Conservation (phyloP, 257 asterid species). For the Nicotiana noctiflora region DNA sequence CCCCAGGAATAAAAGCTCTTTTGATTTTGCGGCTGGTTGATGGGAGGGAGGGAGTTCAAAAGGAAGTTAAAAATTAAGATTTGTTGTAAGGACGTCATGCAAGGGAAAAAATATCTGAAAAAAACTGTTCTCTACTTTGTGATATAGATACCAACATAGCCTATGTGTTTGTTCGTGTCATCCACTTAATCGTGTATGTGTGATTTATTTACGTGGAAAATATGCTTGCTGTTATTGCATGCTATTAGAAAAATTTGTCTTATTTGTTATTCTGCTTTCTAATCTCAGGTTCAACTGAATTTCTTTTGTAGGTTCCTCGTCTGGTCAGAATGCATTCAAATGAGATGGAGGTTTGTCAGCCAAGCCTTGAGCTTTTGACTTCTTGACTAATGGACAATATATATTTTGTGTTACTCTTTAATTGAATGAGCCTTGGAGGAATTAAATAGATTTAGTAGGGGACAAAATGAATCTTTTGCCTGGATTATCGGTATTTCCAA, state of each 20-base stretch:
- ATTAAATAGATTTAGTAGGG: not conserved
- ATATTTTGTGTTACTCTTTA: not conserved
- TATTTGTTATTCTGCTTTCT: not conserved
- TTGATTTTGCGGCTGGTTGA: not conserved
- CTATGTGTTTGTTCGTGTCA: not conserved
- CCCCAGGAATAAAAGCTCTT: not conserved
- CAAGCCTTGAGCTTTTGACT: not conserved
- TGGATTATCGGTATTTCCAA: not conserved
- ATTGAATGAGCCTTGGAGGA: not conserved
- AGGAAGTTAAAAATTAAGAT: not conserved
- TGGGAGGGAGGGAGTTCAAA: not conserved
- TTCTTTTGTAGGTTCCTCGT: slow-evolving; percentile 76
- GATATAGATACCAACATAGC: not conserved
- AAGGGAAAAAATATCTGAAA: not conserved
- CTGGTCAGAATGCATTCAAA: slow-evolving; percentile 96
- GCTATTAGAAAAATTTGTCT: not conserved
- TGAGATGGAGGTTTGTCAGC: slow-evolving; percentile 88
- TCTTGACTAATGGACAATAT: not conserved
- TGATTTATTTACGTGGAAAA: not conserved
- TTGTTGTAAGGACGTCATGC: not conserved
- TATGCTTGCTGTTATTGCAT: not conserved
- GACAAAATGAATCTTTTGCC: not conserved
- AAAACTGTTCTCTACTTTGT: not conserved
- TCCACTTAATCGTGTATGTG: not conserved
- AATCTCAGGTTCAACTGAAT: not conserved